Base-by-base conservation (phyloP, 495 filamentous ascomycete species). In the Aspergillus nanangensis region DNA sequence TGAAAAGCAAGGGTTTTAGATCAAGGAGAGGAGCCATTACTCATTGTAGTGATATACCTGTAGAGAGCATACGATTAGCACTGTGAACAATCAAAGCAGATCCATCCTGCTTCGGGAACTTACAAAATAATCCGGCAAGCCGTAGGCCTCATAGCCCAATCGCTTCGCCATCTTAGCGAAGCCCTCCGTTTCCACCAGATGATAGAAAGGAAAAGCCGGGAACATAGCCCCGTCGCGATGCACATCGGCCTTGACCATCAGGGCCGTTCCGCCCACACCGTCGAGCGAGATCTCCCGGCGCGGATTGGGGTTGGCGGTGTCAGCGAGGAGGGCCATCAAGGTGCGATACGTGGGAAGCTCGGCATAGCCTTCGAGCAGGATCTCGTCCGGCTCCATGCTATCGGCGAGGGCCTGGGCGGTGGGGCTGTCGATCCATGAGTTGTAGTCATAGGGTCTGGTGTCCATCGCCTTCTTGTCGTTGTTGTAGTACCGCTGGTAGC, bases 191-290 rank as follows among this genome's bases (percentile, higher is more conserved):
- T 98, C 93, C 51, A 98, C 92, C 21, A 98, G 67, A 66, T 97
- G 87, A 58, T 94, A 98, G 61, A 98, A 98, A 3, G 92, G 67
- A 63, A 98, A 98, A 0, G 93, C 79, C 14, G 93, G 93, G 65
- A 98, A 98, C 93, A 98, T 98, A 45, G 94, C 93, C 3, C 93
- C 93, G 62, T 98, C 94, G 11, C 93, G 80, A 58, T 98, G 93
- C 7, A 98, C 93, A 45, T 97, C 94, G 0, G 94, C 93, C 71
- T 96, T 96, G 13, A 98, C 93, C 66, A 98, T 67, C 44, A 98
- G 74, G 5, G 92, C 88, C 2, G 93, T 95, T 4, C 93, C 93
- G 37, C 93, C 93, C 10, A 98, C 94, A 15, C 93, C 93, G 65
- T 98, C 94, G 4, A 98, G 70, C 15, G 75, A 71, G 5, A 95